phyloP scores from a whole-genome alignment of 768 basidiomycete genomes.

The Suillus lakei region DNA sequence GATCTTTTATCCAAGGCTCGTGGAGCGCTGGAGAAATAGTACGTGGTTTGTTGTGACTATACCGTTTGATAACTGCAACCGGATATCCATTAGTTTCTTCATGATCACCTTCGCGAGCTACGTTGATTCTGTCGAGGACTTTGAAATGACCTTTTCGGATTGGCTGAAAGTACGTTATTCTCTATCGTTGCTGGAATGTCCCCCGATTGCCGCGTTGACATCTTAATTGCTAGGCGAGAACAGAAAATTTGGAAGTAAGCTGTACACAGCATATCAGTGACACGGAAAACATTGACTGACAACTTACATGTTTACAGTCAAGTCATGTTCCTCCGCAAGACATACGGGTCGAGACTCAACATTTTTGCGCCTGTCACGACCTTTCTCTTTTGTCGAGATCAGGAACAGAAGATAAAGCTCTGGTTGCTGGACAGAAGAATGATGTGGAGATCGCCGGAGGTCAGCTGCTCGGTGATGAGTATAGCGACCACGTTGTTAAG shows the following conservation, averaged over 20 bases:
- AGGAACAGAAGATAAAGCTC: slow-evolving; percentile 56
- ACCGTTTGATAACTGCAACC: slow-evolving; percentile 5
- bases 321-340: slow-evolving; percentile 83
- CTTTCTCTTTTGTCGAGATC: slow-evolving; percentile 80
- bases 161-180: slow-evolving; percentile 74
- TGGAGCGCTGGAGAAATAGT: slow-evolving; percentile 90
- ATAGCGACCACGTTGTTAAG: slow-evolving; percentile 92
- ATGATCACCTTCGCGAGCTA: slow-evolving; percentile 93
- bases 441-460: slow-evolving; percentile 79
- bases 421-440: slow-evolving; percentile 72
- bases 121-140: slow-evolving; percentile 68
- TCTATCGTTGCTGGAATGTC: not conserved
- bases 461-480: slow-evolving; percentile 92
- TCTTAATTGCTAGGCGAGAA: slow-evolving; percentile 55
- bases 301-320: slow-evolving; percentile 54
- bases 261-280: slow-evolving; percentile 1
- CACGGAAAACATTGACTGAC: not conserved
- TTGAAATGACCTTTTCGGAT: slow-evolving; percentile 74
- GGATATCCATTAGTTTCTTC: slow-evolving; percentile 70
- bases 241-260: slow-evolving; percentile 94
- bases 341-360: slow-evolving; percentile 77
- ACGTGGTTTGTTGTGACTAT: slow-evolving; percentile 30
- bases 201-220: not conserved
- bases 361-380: slow-evolving; percentile 93
- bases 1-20: slow-evolving; percentile 66